Evolutionary conservation across 2,329 filamentous ascomycete species (phyloP), one percentile per base, ranked within the genome.

Genomic region (Elsinoe australis): DNA sequence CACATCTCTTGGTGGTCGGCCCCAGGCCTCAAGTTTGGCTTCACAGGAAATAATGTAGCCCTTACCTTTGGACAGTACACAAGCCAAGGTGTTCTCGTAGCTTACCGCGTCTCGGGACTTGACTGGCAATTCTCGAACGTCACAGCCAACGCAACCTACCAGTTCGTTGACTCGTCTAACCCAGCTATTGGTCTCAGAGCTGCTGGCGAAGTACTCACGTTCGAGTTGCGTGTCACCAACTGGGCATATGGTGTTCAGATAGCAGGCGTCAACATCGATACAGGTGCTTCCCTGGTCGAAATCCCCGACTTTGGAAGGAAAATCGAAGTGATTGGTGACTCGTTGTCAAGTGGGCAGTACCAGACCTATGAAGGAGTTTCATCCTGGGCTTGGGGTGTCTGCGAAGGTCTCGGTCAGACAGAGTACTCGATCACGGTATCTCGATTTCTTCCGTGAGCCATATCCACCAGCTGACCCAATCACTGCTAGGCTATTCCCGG

Each of bases 101-200:
- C 71, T 4, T 81, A 78, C 58, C 72, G 76, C n/a, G 66, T 80
- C 19, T 69, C 69, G 32, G 75, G 75, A 2, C 69, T 76, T 44
- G 77, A 79, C 56, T 82, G 78, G 78, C 65, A 68, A 49, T 75
- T 80, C 56, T 78, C 75, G 26, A 81, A 82, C 55, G 71, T 81
- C 36, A 79, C 76, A 1, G 69, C 71, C 0, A 68, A 70, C 19
- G 67, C 67, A 9, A 80, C 76, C 0, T 76, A 81, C 58, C 68
- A 78, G 14, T 70, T 82, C 38, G 66, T 78, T 41, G 69, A 63
- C 18, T 60, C 68, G 0, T 58, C 59, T n/a, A 73, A 70, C 0
- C 63, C 69, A 0, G 71, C 71, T 4, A 62, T 73, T 7, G 66
- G 70, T 42, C 56, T 69, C 31, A 71, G 67, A 0, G 62, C 62